Percentiles rank a stretch among this genome's conserved stretches.
These are phyloP conservation scores for Xylaria multiplex DNA, from an alignment of 2,329 filamentous ascomycete genomes.

Conservation along the genomic window DNA sequence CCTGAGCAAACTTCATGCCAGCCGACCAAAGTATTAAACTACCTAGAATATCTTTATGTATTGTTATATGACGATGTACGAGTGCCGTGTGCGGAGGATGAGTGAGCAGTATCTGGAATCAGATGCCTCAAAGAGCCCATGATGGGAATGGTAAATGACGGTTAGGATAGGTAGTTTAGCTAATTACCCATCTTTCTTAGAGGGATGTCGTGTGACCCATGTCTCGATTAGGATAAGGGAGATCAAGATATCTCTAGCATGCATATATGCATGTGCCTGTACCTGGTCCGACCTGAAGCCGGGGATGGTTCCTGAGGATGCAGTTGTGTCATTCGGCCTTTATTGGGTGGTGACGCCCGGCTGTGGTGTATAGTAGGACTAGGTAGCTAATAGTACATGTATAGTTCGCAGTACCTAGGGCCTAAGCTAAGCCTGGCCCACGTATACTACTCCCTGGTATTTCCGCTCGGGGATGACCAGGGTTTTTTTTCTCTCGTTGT, in stretches of 20 bases:
- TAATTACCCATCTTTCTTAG: conserved; percentile 1
- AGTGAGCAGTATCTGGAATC: neutral
- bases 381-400: neutral
- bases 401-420: no score
- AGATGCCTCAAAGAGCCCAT: conserved; percentile 7
- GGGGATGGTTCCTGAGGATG: neutral
- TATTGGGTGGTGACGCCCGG: neutral
- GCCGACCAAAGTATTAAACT: neutral
- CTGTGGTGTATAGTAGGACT: no score
- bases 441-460: no score
- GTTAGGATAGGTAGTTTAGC: neutral
- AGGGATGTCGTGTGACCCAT: conserved; percentile 28
- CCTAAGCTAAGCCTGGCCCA: no score
- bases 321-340: conserved; percentile 10
- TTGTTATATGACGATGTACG: neutral
- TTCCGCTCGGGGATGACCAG: no score
- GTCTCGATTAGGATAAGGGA: conserved; percentile 15
- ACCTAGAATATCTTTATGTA: neutral
- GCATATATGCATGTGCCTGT: neutral
- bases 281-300: neutral
- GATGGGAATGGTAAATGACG: conserved; percentile 1
- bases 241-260: neutral
- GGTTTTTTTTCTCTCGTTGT: no score
- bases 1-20: conserved; percentile 86
- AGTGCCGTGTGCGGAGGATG: neutral